A percentile compares a stretch with the other conserved stretches of the same genome.
Conservation (phyloP, 139 green algal species). For the Auxenochlorella pyrenoidosa region DNA sequence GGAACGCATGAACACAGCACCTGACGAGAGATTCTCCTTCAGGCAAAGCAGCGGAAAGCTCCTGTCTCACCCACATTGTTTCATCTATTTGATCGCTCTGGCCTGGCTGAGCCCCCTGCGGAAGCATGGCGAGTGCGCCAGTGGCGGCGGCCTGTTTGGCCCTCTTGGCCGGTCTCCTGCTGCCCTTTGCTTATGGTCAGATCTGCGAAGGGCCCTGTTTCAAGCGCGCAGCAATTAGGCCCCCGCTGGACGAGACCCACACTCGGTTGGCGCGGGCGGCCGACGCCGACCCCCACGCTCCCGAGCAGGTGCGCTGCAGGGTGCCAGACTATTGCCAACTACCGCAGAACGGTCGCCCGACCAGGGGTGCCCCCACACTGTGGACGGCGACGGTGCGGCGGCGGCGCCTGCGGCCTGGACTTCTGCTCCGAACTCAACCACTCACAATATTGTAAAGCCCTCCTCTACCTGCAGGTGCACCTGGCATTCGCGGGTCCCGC, state of each 20-base stretch:
- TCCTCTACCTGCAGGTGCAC: constrained; percentile 33
- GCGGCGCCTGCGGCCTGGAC: too few species aligned
- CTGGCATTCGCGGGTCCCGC: constrained; percentile 43
- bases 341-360: not conserved
- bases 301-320: constrained; percentile 32
- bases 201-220: not conserved
- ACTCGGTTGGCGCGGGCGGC: not conserved
- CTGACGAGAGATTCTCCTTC: too few species aligned
- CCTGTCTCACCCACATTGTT: too few species aligned
- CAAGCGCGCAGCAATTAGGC: not conserved
- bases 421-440: not conserved
- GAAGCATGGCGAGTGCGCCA: too few species aligned
- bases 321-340: not conserved
- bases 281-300: constrained; percentile 13
- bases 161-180: not conserved
- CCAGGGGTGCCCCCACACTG: not conserved
- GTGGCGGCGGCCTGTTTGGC: too few species aligned
- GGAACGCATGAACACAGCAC: too few species aligned
- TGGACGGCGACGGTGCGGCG: not conserved
- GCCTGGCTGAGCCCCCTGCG: too few species aligned
- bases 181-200: not conserved
- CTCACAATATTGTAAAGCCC: too few species aligned
- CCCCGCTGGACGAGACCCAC: constrained; percentile 9
- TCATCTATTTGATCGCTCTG: too few species aligned
- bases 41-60: too few species aligned